A percentile compares a stretch with the other conserved stretches of the same genome.
Conservation (phyloP, 2,329 filamentous ascomycete species). For the Fusarium concolor region DNA sequence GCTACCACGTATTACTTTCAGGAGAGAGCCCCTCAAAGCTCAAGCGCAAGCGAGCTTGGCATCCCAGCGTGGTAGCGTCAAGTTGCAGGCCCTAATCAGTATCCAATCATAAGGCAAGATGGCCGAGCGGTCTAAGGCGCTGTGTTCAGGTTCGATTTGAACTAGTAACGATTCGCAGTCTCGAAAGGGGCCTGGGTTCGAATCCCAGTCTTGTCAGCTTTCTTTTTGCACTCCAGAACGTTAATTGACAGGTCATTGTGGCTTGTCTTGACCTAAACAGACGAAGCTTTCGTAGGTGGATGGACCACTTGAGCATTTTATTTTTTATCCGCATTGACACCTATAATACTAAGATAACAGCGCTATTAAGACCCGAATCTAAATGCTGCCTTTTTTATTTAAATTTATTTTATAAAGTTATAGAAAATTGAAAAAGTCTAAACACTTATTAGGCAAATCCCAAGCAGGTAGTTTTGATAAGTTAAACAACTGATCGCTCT, state of each 20-base stretch:
- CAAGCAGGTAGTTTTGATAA: no score
- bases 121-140: conserved; percentile 34
- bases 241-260: neutral
- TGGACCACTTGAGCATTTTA: no score
- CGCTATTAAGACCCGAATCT: no score
- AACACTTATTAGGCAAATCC: no score
- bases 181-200: conserved; percentile 34
- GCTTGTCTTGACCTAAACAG: neutral
- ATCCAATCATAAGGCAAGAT: conserved; percentile 30
- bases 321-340: no score
- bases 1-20: neutral
- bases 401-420: no score
- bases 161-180: conserved; percentile 32
- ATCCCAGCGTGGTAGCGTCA: neutral
- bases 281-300: no score
- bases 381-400: no score
- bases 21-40: neutral
- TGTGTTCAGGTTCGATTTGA: conserved; percentile 29
- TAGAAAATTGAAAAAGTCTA: no score
- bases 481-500: no score
- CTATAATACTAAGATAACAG: no score
- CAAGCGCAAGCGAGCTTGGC: neutral
- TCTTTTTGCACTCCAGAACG: neutral
- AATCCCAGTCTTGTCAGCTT: conserved; percentile 31
- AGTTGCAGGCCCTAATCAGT: accelerated